Evolutionary conservation across 2,329 filamentous ascomycete species (phyloP), one percentile per base, ranked within the genome.

Genomic region (Exserohilum turcica): DNA sequence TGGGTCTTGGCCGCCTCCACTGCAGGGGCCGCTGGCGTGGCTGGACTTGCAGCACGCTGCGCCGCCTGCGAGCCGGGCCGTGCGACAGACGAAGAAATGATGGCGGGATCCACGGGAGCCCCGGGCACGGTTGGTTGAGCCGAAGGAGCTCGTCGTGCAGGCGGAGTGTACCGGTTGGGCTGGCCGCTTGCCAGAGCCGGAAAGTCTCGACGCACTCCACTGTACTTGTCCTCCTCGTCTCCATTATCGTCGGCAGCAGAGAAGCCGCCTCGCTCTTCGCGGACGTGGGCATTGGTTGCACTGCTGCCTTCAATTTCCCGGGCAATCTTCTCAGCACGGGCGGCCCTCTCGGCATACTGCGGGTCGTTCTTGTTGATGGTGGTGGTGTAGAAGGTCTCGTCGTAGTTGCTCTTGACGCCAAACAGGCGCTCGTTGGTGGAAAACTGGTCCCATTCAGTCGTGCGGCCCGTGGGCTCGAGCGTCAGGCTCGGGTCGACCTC

Each of bases 191-290:
- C 73, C 28, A 95, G 80, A n/a, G 88, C 83, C 5, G 88, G 84
- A 65, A 89, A 89, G 49, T 80, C 78, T 60, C 93, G 87, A 57
- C 88, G 88, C 49, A 99, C 94, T 71, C 93, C 93, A 70, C 92
- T 97, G 77, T 97, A 97, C 86, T 94, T 97, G 71, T 95, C 92
- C 77, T 99, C 94, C 76, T 99, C 94, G 60, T 96, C 91, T 37
- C 83, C 75, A 24, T 85, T 87, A 52, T 84, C 86, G 45, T 86
- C 86, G 46, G 88, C 84, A 33, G 84, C 82, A 8, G 82, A 79
- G 10, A 82, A 83, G n/a, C 85, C 79, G 46, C 91, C 84, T 68
- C 92, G 87, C 78, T 99, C 94, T 76, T 97, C 94, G 3, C 90
- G 90, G 52, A 97, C 84, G 70, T 99, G 94, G 4, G 88, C 79